Conservation (phyloP, 345 rosid genomes). For the Balakata baccata region DNA sequence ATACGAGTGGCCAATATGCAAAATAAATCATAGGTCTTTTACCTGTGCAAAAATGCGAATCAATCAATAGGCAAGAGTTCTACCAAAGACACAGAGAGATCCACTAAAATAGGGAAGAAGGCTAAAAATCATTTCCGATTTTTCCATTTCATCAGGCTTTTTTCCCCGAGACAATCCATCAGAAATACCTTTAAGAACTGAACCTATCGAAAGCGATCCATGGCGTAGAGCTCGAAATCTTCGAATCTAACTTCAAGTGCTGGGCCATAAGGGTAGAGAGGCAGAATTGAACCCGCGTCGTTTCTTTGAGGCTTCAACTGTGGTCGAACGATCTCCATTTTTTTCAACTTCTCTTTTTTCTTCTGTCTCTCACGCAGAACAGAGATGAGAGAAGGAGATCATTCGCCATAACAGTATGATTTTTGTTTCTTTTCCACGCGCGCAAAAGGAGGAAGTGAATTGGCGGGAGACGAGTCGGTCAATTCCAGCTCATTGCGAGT, state of each 20-base stretch:
- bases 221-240: slow-evolving; percentile 87
- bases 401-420: too few relatives aligned
- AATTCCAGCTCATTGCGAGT: background rate
- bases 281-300: slow-evolving; percentile 42
- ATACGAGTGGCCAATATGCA: background rate
- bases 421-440: background rate
- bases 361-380: background rate
- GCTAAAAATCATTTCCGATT: slow-evolving; percentile 35
- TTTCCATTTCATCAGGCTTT: slow-evolving; percentile 69
- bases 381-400: background rate
- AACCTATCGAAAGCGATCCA: slow-evolving; percentile 85
- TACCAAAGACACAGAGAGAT: background rate
- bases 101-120: background rate
- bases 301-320: slow-evolving; percentile 29
- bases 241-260: slow-evolving; percentile 82
- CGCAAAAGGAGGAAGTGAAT: slow-evolving; percentile 15
- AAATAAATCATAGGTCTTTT: slow-evolving; percentile 13
- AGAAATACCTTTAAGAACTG: slow-evolving; percentile 77
- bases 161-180: slow-evolving; percentile 81
- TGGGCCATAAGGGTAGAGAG: slow-evolving; percentile 74
- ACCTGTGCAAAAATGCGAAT: slow-evolving; percentile 35
- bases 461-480: slow-evolving; percentile 18
- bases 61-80: background rate
- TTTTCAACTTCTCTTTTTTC: background rate
- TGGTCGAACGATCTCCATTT: slow-evolving; percentile 51